Base-by-base conservation (phyloP, 768 basidiomycete species). In the Boletus subparvulus region DNA sequence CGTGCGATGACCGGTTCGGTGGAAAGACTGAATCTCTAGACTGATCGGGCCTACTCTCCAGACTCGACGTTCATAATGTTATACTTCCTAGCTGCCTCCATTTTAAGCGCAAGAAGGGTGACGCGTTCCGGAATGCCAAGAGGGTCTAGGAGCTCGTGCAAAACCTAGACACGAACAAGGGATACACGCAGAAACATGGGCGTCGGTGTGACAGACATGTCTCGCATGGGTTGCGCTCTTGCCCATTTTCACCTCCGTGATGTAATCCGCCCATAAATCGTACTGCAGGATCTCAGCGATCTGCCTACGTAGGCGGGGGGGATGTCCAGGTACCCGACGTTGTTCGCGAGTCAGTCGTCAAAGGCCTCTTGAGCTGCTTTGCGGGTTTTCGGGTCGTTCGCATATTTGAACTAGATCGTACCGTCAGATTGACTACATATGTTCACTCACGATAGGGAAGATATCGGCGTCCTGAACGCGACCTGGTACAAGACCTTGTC, bases 321-420 rank as follows among this genome's bases (percentile, higher is more conserved):
- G 61, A 83, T 86, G 61, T 79, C 77, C 51, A 94, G 78, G 37
- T 93, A 67, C 3, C 84, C 87, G 21, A 83, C 86, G 60, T 94
- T 95, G 66, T 84, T 82, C n/a, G n/a, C n/a, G n/a, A n/a, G n/a
- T n/a, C n/a, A n/a, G 47, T 77, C 78, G 64, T 95, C 93, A 61
- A 82, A 83, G 6, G 82, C 85, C 64, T 88, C 83, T 33, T 78
- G 77, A 14, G 89, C 90, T 21, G 72, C 74, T 62, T 82, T 77
- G 43, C 92, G 87, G 6, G 88, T 92, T 41, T 79, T 75, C 0
- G 90, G 84, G 60, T 79, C 82, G 59, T 85, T 78, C 2, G 92
- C 90, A 55, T 83, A 88, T 83, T 92, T 91, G 75, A 90, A 87
- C 90, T 91, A 58, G 21, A 54, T 14, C 14, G 12, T 11, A 26